Conservation (phyloP, 495 filamentous ascomycete species). For the Tricharina praecox region DNA sequence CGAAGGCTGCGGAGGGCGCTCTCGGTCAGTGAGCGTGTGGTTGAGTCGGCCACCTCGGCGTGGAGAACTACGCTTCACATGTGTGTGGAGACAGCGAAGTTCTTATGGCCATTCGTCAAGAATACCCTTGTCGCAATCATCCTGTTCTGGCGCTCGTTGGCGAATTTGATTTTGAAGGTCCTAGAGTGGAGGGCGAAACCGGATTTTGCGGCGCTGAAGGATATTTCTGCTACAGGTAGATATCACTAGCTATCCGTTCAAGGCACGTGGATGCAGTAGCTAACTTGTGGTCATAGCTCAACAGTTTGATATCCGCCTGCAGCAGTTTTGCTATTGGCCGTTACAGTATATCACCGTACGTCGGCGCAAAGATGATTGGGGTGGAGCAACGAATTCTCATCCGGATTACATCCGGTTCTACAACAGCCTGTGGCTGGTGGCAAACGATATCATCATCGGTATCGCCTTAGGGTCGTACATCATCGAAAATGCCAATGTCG, state of each 20-base stretch:
- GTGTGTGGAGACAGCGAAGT: constrained; percentile 54
- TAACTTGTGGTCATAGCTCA: constrained; percentile 41
- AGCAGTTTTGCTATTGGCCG: constrained; percentile 98
- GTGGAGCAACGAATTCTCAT: constrained; percentile 85
- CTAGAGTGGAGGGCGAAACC: constrained; percentile 78
- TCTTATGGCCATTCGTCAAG: constrained; percentile 62
- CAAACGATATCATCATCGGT: constrained; percentile 96
- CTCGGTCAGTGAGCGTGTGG: constrained; percentile 87
- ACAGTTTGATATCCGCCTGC: constrained; percentile 90
- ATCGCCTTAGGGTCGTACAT: constrained; percentile 94
- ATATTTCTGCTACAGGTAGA: constrained; percentile 64
- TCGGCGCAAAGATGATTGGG: constrained; percentile 79
- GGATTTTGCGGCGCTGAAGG: constrained; percentile 71
- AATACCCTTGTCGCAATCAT: constrained; percentile 57
- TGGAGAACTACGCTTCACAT: constrained; percentile 56
- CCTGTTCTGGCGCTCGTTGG: constrained; percentile 62
- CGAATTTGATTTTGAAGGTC: constrained; percentile 60
- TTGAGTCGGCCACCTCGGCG: constrained; percentile 75
- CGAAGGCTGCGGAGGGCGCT: constrained; percentile 63
- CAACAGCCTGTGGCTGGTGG: constrained; percentile 95
- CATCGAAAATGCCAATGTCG: constrained; percentile 79
- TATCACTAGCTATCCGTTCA: background rate
- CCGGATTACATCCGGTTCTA: constrained; percentile 99
- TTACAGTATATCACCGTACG: constrained; percentile 87
- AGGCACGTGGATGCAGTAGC: background rate